These are phyloP conservation scores for Begonia peltatifolia DNA, from an alignment of 306 rosid species.

Conservation along the genomic window DNA sequence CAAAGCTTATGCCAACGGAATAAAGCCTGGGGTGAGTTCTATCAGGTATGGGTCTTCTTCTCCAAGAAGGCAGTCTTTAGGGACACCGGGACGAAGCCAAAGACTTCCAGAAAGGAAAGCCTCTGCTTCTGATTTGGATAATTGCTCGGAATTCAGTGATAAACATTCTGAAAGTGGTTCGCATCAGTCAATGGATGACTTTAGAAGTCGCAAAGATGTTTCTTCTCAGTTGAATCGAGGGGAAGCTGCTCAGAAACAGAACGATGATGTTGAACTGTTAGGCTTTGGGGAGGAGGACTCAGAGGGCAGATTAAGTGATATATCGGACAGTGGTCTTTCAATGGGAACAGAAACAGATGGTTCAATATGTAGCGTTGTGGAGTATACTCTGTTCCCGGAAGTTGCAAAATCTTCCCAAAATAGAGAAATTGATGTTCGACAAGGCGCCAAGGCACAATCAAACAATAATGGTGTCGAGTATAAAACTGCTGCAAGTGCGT, in stretches of 20 bases:
- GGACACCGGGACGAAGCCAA: conserved; percentile 29
- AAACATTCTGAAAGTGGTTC: conserved; percentile 77
- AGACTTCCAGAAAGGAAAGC: conserved; percentile 30
- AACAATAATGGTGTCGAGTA: conserved; percentile 6
- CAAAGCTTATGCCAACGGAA: conserved; percentile 44
- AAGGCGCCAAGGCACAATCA: conserved; percentile 11
- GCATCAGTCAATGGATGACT: conserved; percentile 56
- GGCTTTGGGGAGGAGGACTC: conserved; percentile 88
- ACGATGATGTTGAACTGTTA: conserved; percentile 71
- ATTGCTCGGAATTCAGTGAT: conserved; percentile 63
- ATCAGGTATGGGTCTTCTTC: conserved; percentile 44
- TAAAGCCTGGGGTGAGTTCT: conserved; percentile 28
- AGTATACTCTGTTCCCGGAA: conserved; percentile 89
- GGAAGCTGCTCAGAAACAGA: conserved; percentile 27
- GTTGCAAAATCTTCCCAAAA: conserved; percentile 37
- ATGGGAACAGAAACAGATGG: conserved; percentile 99
- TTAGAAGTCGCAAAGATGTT: conserved; percentile 31
- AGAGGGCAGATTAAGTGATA: conserved; percentile 91
- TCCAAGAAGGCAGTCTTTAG: conserved; percentile 52
- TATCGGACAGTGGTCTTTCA: conserved; percentile 96
- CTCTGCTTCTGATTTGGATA: conserved; percentile 47
- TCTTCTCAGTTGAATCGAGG: conserved; percentile 29
- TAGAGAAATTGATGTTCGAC: conserved; percentile 20
- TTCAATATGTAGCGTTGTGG: conserved; percentile 79
- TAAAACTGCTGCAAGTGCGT: conserved; percentile 5